Evolutionary conservation across 1,139 yeast species (phyloP).

Genomic region (Magnusiomyces tetraspermus): DNA sequence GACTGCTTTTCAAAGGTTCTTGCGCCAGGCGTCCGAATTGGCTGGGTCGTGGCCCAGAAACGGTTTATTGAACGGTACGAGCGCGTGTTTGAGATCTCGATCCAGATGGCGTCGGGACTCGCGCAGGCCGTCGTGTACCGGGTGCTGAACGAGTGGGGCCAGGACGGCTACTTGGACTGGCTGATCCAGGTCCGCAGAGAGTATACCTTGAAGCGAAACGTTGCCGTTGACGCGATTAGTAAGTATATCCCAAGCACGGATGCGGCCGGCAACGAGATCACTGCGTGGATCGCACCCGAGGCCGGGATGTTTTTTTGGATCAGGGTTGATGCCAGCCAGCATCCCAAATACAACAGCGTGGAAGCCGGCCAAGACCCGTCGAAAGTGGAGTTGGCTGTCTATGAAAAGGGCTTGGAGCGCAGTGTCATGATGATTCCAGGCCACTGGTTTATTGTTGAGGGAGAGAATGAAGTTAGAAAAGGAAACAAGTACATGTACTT

Average conservation of each 20-base stretch:
- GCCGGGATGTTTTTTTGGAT: constrained; percentile 95
- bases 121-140: constrained; percentile 62
- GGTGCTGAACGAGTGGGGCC: constrained; percentile 61
- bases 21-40: constrained; percentile 87
- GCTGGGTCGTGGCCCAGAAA: constrained; percentile 81
- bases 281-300: constrained; percentile 48
- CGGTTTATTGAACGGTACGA: constrained; percentile 55
- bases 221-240: constrained; percentile 58
- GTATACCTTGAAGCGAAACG: constrained; percentile 71
- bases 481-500: constrained; percentile 47
- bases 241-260: constrained; percentile 62
- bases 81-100: constrained; percentile 70
- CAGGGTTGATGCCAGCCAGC: constrained; percentile 64
- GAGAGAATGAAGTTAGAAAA: constrained; percentile 32
- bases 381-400: constrained; percentile 55
- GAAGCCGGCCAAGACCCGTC: constrained; percentile 46
- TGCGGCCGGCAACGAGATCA: constrained; percentile 40
- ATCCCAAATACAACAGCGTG: constrained; percentile 51
- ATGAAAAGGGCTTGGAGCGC: constrained; percentile 51
- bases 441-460: constrained; percentile 65
- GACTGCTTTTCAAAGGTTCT: constrained; percentile 88
- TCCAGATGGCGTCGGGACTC: constrained; percentile 78
- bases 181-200: constrained; percentile 73
- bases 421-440: constrained; percentile 82
- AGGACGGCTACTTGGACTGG: constrained; percentile 76